These are phyloP conservation scores for Hibiscus mutabilis DNA, from an alignment of 345 rosid species.

Conservation along the genomic window DNA sequence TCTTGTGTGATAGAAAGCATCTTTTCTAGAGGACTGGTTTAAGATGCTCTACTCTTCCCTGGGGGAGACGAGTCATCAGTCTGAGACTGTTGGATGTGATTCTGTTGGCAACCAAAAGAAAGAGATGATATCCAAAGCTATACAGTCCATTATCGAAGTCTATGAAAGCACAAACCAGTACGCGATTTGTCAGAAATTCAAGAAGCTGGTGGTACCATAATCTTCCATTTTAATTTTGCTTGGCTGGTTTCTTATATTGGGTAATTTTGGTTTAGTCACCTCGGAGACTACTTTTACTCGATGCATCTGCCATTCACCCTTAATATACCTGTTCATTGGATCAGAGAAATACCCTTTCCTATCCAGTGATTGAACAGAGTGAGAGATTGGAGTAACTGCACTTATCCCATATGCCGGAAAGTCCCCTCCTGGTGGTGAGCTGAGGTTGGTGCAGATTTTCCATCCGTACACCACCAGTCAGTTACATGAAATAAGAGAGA, in stretches of 20 bases:
- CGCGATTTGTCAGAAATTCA: slow-evolving; percentile 34
- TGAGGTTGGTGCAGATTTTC: not conserved
- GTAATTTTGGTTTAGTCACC: not conserved
- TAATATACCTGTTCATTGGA: not conserved
- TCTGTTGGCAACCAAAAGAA: slow-evolving; percentile 60
- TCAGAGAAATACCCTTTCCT: not conserved
- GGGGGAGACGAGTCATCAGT: slow-evolving; percentile 26
- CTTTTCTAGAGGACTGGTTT: slow-evolving; percentile 84
- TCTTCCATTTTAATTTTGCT: not conserved
- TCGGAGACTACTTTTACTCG: not conserved
- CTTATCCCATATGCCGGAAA: not conserved
- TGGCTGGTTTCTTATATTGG: not conserved
- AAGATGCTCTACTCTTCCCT: slow-evolving; percentile 52
- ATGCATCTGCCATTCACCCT: not conserved
- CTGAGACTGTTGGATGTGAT: slow-evolving; percentile 26
- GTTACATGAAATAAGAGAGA: not conserved
- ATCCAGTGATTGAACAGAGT: not conserved
- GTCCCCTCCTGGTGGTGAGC: not conserved
- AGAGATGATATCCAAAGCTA: slow-evolving; percentile 60
- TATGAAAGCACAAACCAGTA: slow-evolving; percentile 29
- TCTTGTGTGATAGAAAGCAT: slow-evolving; percentile 26
- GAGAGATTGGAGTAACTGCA: not conserved
- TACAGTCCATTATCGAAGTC: slow-evolving; percentile 43
- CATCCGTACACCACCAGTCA: not conserved
- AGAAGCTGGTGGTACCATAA: slow-evolving; percentile 22